A percentile compares a stretch with the other conserved stretches of the same genome.
Conservation (phyloP, 805 yeast genomes). For the Nakazawaea ambrosiae region DNA sequence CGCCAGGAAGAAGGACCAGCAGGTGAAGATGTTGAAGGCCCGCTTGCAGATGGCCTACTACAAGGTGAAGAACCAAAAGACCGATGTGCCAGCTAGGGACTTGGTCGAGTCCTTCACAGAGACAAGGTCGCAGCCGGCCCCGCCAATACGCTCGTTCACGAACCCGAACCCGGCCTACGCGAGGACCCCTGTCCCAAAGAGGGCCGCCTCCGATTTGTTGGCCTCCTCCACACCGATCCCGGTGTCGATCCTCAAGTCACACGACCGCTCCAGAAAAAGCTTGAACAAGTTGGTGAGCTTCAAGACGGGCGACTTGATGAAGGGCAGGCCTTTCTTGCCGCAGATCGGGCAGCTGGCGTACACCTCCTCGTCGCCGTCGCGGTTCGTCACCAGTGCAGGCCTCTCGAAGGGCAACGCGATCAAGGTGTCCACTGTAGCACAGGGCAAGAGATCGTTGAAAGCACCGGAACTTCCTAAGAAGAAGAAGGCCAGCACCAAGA, state of each 20-base stretch:
- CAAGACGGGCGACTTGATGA: not conserved
- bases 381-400: constrained; percentile 2
- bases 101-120: constrained; percentile 5
- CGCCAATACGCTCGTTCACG: constrained; percentile 1
- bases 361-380: constrained; percentile 13
- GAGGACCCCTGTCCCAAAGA: constrained; percentile 15
- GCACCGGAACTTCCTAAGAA: not conserved
- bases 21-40: constrained; percentile 32
- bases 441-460: constrained; percentile 7
- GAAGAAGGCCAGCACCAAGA: not conserved
- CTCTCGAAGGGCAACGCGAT: not conserved
- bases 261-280: not conserved
- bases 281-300: constrained; percentile 4
- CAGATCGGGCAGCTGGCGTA: not conserved
- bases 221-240: constrained; percentile 25
- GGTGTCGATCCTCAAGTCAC: constrained; percentile 4
- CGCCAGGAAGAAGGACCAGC: constrained; percentile 16
- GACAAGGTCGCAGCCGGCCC: not conserved
- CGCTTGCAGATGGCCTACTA: constrained; percentile 46
- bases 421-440: not conserved
- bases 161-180: not conserved
- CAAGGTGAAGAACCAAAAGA: constrained; percentile 27
- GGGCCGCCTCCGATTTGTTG: constrained; percentile 24
- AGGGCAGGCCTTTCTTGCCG: not conserved
- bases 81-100: not conserved